Conservation (phyloP, 768 basidiomycete species). For the Lyophyllum shimeji region DNA sequence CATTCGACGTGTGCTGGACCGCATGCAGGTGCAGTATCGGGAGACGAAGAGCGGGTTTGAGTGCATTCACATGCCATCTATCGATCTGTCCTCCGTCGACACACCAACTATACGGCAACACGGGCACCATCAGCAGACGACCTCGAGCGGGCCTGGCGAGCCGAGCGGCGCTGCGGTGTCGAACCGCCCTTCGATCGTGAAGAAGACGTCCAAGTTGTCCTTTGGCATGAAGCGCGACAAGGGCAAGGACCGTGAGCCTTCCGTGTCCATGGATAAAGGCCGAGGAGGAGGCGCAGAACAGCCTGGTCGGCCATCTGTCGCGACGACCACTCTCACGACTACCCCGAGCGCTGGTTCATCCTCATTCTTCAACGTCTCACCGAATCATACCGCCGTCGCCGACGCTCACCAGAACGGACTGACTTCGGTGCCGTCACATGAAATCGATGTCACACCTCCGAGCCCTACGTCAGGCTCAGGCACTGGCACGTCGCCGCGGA, state of each 20-base stretch:
- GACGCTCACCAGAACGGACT: conserved; percentile 24
- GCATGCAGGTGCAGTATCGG: conserved; percentile 94
- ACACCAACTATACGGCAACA: conserved; percentile 24
- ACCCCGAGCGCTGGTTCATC: conserved; percentile 71
- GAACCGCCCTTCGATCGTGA: conserved; percentile 56
- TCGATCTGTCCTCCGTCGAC: conserved; percentile 81
- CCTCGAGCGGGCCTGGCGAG: conserved; percentile 53
- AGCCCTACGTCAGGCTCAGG: conserved; percentile 28
- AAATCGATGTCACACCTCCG: conserved; percentile 33
- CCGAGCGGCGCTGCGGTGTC: conserved; percentile 31
- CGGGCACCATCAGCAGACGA: conserved; percentile 35
- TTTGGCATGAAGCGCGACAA: conserved; percentile 63
- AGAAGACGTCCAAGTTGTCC: conserved; percentile 78
- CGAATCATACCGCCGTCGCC: conserved; percentile 39
- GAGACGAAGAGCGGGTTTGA: conserved; percentile 92
- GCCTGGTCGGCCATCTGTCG: conserved; percentile 37
- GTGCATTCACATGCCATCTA: conserved; percentile 93
- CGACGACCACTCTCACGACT: conserved; percentile 52
- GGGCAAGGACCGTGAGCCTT: conserved; percentile 48
- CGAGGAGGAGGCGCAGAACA: conserved; percentile 17
- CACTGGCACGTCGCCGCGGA: conserved; percentile 48
- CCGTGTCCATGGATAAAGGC: conserved; percentile 13
- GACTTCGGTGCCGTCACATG: conserved; percentile 23
- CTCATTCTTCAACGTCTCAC: conserved; percentile 82
- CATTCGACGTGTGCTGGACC: conserved; percentile 82